phyloP scores from a whole-genome alignment of 2,329 filamentous ascomycete species.

The Diaporthe sp. region DNA sequence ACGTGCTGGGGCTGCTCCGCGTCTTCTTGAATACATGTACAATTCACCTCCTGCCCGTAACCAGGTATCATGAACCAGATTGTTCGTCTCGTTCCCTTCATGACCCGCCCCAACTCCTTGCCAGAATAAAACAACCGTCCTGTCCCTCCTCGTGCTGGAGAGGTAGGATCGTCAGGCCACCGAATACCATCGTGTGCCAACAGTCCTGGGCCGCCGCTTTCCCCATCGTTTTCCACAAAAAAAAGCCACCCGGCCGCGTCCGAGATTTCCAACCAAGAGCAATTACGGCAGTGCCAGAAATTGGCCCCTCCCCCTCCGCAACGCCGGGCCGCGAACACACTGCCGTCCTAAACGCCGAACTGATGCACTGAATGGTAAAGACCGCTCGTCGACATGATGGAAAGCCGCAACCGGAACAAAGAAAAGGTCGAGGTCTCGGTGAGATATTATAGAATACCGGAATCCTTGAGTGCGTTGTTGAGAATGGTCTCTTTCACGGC shows the following conservation, averaged over 20 bases:
- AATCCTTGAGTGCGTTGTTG: conserved; percentile 98
- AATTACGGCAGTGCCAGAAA: conserved; percentile 21
- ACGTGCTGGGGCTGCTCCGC: conserved; percentile 32
- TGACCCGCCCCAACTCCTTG: conserved; percentile 38
- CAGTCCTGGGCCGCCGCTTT: conserved; percentile 17
- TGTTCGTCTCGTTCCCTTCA: conserved; percentile 32
- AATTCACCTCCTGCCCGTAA: conserved; percentile 30
- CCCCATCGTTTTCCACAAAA: conserved; percentile 17
- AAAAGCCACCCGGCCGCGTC: conserved; percentile 6
- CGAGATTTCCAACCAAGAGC: conserved; percentile 25
- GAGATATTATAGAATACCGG: conserved; percentile 83
- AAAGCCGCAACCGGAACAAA: conserved; percentile 34
- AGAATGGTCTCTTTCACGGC: conserved; percentile 99
- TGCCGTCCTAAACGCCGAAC: conserved; percentile 41
- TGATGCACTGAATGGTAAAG: conserved; percentile 41
- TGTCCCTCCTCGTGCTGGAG: conserved; percentile 28
- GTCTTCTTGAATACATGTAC: conserved; percentile 22
- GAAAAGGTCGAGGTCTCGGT: conserved; percentile 23
- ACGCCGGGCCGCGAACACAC: conserved; percentile 37
- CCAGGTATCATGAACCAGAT: conserved; percentile 34
- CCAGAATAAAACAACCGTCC: conserved; percentile 32
- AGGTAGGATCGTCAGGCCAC: conserved; percentile 18
- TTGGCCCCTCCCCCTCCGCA: conserved; percentile 20
- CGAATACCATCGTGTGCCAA: conserved; percentile 9
- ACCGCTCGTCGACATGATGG: conserved; percentile 40